Percentiles rank a stretch among this genome's conserved stretches.
Conservation (phyloP, 2,329 filamentous ascomycete genomes). For the Cladorrhinum sp. region DNA sequence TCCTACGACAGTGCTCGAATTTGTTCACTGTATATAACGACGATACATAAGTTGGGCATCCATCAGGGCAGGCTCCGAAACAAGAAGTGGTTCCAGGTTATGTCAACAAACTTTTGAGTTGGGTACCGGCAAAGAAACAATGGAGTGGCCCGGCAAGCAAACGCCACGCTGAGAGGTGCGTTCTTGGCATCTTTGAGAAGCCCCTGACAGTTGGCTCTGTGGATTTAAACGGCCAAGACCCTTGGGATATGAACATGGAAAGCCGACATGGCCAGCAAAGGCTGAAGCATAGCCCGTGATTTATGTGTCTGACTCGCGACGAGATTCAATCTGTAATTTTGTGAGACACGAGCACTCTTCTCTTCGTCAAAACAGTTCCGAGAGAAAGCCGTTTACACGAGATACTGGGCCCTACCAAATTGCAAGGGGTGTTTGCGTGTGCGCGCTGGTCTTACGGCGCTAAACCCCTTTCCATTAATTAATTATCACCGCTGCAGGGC, state of each 20-base stretch:
- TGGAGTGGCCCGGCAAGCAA: neutral
- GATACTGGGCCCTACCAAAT: neutral
- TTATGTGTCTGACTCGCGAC: neutral
- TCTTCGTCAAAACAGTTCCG: neutral
- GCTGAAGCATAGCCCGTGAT: neutral
- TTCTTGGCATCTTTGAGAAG: neutral
- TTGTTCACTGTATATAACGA: too few relatives aligned
- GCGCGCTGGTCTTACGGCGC: neutral
- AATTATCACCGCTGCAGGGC: slow-evolving; percentile 1
- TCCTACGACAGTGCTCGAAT: too few relatives aligned
- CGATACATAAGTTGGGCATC: too few relatives aligned
- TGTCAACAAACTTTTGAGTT: neutral
- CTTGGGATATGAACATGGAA: neutral
- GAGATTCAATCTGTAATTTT: neutral
- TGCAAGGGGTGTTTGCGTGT: neutral
- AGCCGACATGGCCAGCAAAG: neutral
- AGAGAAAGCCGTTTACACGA: neutral
- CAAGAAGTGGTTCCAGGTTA: too few relatives aligned
- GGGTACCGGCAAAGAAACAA: neutral
- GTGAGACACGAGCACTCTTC: neutral
- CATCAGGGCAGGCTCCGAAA: too few relatives aligned
- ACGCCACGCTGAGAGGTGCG: neutral
- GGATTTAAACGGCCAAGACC: neutral
- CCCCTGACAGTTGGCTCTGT: neutral
- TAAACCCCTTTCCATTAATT: slow-evolving; percentile 19